Conservation (phyloP, 2,329 filamentous ascomycete species). For the Scedosporium dehoogii region DNA sequence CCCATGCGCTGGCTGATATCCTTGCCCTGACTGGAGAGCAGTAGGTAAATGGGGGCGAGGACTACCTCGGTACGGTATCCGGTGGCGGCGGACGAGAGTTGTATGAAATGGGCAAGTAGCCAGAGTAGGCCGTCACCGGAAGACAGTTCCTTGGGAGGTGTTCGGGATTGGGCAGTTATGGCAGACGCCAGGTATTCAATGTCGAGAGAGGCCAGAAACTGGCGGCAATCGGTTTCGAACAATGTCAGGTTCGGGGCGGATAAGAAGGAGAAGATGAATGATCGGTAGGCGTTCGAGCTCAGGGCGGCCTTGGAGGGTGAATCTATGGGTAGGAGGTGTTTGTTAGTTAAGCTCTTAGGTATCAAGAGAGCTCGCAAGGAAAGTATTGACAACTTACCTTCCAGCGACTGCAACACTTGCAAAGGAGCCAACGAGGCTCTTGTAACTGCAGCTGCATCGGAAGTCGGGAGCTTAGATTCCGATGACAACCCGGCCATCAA, state of each 20-base stretch:
- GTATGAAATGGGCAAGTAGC: conserved; percentile 57
- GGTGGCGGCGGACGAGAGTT: conserved; percentile 15
- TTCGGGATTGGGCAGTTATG: conserved; percentile 26
- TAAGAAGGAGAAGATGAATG: conserved; percentile 29
- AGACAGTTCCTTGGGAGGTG: conserved; percentile 13
- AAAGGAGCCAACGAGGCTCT: background rate
- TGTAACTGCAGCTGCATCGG: background rate
- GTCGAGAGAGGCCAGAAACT: conserved; percentile 27
- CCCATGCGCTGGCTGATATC: conserved; percentile 39
- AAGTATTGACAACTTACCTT: background rate
- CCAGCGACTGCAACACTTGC: background rate
- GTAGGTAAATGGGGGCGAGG: conserved; percentile 42
- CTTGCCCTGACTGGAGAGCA: conserved; percentile 39
- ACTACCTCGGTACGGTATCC: conserved; percentile 19
- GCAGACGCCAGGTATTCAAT: conserved; percentile 29
- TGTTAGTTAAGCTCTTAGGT: background rate
- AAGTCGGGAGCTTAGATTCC: background rate
- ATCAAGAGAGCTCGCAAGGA: no score
- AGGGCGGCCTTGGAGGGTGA: background rate
- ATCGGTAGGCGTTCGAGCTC: conserved; percentile 19
- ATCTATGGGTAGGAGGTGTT: background rate
- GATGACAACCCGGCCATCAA: conserved; percentile 2
- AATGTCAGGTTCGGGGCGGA: conserved; percentile 24
- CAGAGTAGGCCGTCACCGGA: conserved; percentile 42
- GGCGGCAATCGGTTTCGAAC: conserved; percentile 28